These are phyloP conservation scores for Rhododendron molle DNA, from an alignment of 148 eudicot species.

Conservation along the genomic window DNA sequence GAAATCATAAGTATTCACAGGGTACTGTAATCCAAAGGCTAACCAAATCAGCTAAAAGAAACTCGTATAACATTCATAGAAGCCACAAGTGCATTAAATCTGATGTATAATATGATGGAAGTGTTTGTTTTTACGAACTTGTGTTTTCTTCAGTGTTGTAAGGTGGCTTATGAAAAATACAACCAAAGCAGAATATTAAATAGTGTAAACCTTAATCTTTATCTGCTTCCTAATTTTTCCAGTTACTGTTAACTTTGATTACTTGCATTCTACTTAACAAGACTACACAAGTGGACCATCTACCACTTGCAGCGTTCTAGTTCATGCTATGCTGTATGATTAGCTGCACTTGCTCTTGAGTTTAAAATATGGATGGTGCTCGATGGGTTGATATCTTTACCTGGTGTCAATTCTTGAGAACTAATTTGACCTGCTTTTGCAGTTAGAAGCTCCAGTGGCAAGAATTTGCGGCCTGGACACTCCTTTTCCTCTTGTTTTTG, in stretches of 20 bases:
- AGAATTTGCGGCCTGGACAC: slow-evolving; percentile 92
- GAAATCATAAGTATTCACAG: not conserved
- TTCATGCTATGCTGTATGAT: not conserved
- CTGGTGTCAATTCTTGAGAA: not conserved
- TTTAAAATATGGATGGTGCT: not conserved
- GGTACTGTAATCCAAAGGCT: not conserved
- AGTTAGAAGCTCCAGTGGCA: slow-evolving; percentile 96
- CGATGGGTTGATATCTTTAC: not conserved
- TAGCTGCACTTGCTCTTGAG: not conserved
- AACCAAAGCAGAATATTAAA: not conserved
- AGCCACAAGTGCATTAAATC: not conserved
- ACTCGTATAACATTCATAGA: not conserved
- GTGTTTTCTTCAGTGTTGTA: not conserved
- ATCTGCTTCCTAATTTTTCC: not conserved
- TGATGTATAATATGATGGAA: not conserved
- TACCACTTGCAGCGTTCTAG: not conserved
- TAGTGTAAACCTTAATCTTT: not conserved
- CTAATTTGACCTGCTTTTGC: slow-evolving; percentile 19
- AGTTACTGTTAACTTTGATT: not conserved
- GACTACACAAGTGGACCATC: not conserved
- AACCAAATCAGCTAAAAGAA: not conserved
- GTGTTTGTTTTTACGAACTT: not conserved
- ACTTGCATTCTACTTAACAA: not conserved
- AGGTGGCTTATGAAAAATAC: not conserved
- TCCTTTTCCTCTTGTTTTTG: slow-evolving; percentile 95